Evolutionary conservation across 176 grass and related monocot genomes (phyloP), one percentile per base, ranked within the genome.

Genomic region (Eragrostis nindensis): DNA sequence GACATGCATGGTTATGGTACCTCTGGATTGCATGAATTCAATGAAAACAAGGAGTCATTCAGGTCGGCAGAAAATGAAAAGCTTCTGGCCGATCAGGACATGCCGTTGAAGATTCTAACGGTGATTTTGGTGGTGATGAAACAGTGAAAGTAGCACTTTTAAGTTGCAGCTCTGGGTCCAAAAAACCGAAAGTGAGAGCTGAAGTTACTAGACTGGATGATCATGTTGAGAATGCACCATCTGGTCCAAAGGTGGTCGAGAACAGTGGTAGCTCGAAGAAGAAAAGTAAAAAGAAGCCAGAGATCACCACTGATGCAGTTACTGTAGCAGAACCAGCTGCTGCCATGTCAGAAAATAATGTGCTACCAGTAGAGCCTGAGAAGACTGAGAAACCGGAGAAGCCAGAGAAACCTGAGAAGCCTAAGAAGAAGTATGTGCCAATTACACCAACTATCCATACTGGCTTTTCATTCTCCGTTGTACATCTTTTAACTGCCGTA

Each of bases 381-480:
- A 98, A 98, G 70, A 41, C 41, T 46, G 75, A 66, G 75, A 78
- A 95, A 22, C 55, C 55, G 0, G 55, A 66, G 75, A 78, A 95
- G 9, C 55, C 55, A 0, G 55, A 57, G 55, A 57, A 57, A 66
- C 84, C 87, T 36, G 93, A 95, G 89, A 98, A 95, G 75, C 90
- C 82, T 32, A 86, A 91, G 80, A 99, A 99, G 72, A 95, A 95
- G 72, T 90, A 89, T 83, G 84, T 88, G 53, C 86, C 94, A 69
- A 95, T 99, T 75, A 91, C 88, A 50, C 96, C 96, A 65, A 95
- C 93, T 40, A 99, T 99, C 61, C 93, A 95, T 87, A 90, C 93
- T 0, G 90, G 93, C 25, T 99, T 99, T 91, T 99, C 93, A 50
- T 99, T 99, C 70, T 99, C 96, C 19, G 86, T 99, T 45, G 84